phyloP scores from a whole-genome alignment of 495 filamentous ascomycete species.

The Daldinia bambusicola region DNA sequence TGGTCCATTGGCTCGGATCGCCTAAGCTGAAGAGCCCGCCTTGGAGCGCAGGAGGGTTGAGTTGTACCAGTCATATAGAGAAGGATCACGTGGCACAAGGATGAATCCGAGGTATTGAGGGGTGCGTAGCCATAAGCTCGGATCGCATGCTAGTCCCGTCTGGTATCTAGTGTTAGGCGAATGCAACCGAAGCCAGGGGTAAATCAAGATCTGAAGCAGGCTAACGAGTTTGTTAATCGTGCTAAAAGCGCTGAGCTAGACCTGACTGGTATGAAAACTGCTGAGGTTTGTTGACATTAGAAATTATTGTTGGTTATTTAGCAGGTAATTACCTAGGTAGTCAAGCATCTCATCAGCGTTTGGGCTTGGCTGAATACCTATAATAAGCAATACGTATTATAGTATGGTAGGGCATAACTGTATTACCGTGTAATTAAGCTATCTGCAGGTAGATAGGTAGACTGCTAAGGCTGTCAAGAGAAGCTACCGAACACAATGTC shows the following conservation, averaged over 20 bases:
- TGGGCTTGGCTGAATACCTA: neutral
- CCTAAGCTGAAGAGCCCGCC: conserved; percentile 25
- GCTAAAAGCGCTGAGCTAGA: neutral
- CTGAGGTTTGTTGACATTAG: neutral
- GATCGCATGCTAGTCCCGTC: conserved; percentile 35
- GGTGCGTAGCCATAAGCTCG: conserved; percentile 28
- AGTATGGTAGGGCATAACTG: neutral
- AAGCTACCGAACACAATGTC: conserved; percentile 1
- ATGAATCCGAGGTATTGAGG: conserved; percentile 5
- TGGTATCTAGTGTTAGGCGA: conserved; percentile 25
- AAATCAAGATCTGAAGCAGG: conserved; percentile 39
- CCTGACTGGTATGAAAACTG: conserved; percentile 8
- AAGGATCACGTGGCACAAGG: conserved; percentile 26
- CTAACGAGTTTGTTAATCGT: conserved; percentile 1
- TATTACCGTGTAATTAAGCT: too few relatives aligned
- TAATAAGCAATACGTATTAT: neutral
- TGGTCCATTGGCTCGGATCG: neutral
- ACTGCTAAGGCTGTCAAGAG: neutral
- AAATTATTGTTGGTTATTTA: too few relatives aligned
- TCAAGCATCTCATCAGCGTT: conserved; percentile 6
- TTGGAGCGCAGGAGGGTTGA: neutral
- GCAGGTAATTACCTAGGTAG: neutral
- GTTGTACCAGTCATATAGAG: neutral
- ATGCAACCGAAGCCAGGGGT: conserved; percentile 41
- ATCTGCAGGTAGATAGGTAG: too few relatives aligned